phyloP scores from a whole-genome alignment of 371 early-diverging fungal genomes.

The Mucor piriformis region DNA sequence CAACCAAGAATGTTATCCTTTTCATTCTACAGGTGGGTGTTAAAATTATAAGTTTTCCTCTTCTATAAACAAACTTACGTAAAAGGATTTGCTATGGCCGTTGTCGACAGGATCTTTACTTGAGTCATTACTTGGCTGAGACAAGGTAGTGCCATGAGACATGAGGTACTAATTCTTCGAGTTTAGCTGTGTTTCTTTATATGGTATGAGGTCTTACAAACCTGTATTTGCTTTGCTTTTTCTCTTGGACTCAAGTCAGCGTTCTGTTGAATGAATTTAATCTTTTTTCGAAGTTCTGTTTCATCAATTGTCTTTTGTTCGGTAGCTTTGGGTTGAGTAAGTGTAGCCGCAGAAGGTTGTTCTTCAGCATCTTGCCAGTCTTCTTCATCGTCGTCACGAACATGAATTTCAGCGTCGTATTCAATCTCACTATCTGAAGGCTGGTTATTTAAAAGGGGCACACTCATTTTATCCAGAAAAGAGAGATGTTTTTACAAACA shows the following conservation, averaged over 20 bases:
- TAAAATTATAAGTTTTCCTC: background rate
- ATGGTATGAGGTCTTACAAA: no score
- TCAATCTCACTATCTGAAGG: constrained; percentile 25
- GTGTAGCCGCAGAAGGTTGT: background rate
- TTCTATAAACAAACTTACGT: constrained; percentile 36
- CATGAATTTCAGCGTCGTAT: constrained; percentile 18
- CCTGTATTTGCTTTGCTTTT: constrained; percentile 76
- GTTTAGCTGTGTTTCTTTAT: no score
- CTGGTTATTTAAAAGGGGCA: background rate
- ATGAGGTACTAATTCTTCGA: constrained; percentile 11
- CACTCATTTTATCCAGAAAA: constrained; percentile 8
- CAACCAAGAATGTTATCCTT: constrained; percentile 74
- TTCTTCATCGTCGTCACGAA: constrained; percentile 28
- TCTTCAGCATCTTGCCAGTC: constrained; percentile 42
- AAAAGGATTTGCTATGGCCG: constrained; percentile 46
- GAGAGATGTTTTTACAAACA: background rate
- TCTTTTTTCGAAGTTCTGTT: constrained; percentile 52
- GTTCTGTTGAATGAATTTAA: constrained; percentile 67
- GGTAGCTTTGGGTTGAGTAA: background rate
- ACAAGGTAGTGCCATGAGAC: constrained; percentile 39
- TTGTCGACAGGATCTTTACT: constrained; percentile 26
- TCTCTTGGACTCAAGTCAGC: constrained; percentile 53
- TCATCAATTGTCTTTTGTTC: constrained; percentile 22
- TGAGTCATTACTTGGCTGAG: constrained; percentile 28
- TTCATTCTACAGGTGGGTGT: constrained; percentile 44